Evolutionary conservation across 352 stramenopile species (phyloP), one percentile per base, ranked within the genome.

Genomic region (Globisporangium nunn): DNA sequence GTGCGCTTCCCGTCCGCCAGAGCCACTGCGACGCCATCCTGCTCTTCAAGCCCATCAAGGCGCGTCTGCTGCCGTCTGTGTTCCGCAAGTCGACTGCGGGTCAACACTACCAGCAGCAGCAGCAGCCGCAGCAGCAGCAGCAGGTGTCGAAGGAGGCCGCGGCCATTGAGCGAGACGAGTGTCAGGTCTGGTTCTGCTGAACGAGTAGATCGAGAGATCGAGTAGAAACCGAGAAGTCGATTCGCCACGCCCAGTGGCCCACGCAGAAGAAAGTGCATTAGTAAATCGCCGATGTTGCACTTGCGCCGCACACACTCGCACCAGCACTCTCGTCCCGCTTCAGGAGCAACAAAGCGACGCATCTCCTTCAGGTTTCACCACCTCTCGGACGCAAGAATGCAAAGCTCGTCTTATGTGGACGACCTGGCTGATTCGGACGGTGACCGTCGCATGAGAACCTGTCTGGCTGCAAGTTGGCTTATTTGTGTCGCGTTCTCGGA

Each of bases 31-130:
- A 52, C 29, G 31, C 6, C 23, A 40, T 52, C 14, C 29, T 52
- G 47, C 47, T 40, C 47, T 52, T 52, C 28, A 52, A 52, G 14
- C 47, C 47, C 47, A 37, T 52, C 47, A 52, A 52, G 47, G 2
- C 47, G 11, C 29, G 47, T 4, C 41, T 47, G 41, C 41, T 47
- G 41, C 41, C 15, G 15, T 47, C 41, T 5, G 41, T 7, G 41
- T 53, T 53, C 31, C n/a, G 18, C 5, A 53, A 53, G 15, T 29
- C 30, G 49, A 6, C 15, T 5, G 49, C 5, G 31, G 4, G 6
- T 14, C 11, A 18, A 10, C n/a, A 14, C 1, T 7, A 12, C 2
- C 35, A 52, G 29, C 35, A 12, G 7, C 35, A 52, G 14, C 5
- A 11, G 0, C 33, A 37, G 33, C 12, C 6, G 7, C 1, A 11